Conservation (phyloP, 805 yeast genomes). For the Scheffersomyces spartinae region DNA sequence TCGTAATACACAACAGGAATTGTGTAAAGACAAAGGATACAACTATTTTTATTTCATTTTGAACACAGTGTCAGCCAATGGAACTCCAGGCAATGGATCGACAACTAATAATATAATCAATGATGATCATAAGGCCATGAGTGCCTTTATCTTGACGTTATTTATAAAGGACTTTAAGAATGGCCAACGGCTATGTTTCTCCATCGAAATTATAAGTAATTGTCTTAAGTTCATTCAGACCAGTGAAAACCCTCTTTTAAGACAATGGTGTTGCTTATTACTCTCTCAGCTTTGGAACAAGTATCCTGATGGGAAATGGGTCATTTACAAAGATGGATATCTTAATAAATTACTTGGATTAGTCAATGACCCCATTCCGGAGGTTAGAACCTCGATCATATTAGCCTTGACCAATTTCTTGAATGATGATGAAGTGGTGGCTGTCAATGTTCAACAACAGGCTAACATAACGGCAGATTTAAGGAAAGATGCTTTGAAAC, state of each 20-base stretch:
- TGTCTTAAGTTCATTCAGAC: conserved; percentile 54
- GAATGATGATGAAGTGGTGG: conserved; percentile 29
- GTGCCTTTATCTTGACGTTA: conserved; percentile 79
- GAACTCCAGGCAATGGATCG: conserved; percentile 16
- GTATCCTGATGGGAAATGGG: conserved; percentile 64
- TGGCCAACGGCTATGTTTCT: conserved; percentile 74
- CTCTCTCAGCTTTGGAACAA: conserved; percentile 67
- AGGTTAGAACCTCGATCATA: conserved; percentile 78
- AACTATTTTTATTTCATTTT: conserved; percentile 77
- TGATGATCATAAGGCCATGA: conserved; percentile 89
- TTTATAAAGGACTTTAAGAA: conserved; percentile 70
- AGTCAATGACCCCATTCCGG: conserved; percentile 86
- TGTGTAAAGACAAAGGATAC: conserved; percentile 84
- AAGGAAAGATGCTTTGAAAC: conserved; percentile 38
- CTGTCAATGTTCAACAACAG: conserved; percentile 4
- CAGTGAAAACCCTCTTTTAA: conserved; percentile 71
- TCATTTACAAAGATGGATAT: conserved; percentile 54
- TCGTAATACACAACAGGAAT: conserved; percentile 80
- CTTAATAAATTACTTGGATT: conserved; percentile 43
- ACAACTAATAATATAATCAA: conserved; percentile 30
- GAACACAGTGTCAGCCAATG: conserved; percentile 25
- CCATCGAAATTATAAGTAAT: conserved; percentile 58
- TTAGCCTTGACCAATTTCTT: conserved; percentile 62
- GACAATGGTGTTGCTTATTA: conserved; percentile 87
- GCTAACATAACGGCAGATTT: conserved; percentile 15